Evolutionary conservation across 228 moss, liverwort and hornwort genomes (phyloP).

Genomic region (Sphagnum fallax): DNA sequence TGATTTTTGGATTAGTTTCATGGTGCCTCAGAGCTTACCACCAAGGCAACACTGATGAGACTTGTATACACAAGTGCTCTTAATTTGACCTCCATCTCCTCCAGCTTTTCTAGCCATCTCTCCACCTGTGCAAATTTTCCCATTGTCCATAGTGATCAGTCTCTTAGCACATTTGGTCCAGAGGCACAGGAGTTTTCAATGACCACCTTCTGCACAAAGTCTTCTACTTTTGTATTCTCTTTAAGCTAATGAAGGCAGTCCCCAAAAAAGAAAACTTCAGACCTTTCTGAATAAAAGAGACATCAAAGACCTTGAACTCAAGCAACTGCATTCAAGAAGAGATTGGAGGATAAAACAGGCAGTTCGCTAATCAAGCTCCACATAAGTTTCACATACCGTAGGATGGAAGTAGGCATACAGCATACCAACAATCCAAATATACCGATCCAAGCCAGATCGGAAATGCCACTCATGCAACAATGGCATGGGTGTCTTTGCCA

Average conservation of each 20-base stretch:
- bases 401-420: conserved; percentile 96
- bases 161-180: neutral
- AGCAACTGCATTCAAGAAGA: no score
- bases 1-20: no score
- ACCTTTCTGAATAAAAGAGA: no score
- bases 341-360: no score
- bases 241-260: no score
- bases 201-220: neutral
- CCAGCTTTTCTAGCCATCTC: conserved; percentile 76
- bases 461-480: conserved; percentile 93
- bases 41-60: conserved; percentile 40
- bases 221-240: neutral
- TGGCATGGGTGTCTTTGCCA: conserved; percentile 21
- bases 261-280: no score
- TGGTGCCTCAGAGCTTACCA: conserved; percentile 29
- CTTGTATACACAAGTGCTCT: conserved; percentile 32
- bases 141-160: neutral
- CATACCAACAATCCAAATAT: conserved; percentile 98
- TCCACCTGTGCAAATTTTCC: conserved; percentile 32
- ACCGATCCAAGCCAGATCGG: conserved; percentile 93
- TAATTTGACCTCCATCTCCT: conserved; percentile 58
- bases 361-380: no score
- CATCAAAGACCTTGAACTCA: no score
- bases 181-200: neutral
- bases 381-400: conserved; percentile 28